Evolutionary conservation across 2,329 filamentous ascomycete genomes (phyloP), one percentile per base, ranked within the genome.

Genomic region (Metarhizium sp.): DNA sequence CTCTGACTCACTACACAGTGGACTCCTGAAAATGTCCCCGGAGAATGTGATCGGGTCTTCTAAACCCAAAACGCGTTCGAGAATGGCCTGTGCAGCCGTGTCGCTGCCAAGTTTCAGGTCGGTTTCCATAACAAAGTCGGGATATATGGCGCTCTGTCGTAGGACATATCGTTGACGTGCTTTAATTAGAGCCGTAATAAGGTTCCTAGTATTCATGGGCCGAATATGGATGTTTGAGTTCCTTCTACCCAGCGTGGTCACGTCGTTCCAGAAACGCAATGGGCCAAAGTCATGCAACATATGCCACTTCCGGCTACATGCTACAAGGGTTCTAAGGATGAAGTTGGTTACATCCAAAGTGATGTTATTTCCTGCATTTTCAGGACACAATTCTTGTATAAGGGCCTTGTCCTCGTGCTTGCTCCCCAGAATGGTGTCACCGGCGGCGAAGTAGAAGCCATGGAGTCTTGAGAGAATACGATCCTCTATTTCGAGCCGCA

Each of bases 1-100:
- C 25, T 60, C 57, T 11, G 13, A 48, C 3, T 55, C 40, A 2
- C 34, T 53, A 43, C 52, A 53, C 4, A 53, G 18, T 13, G 52
- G 52, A 7, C 10, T 48, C 14, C 25, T 53, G 52, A 53, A 53
- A 14, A 48, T 25, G 30, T 53, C 52, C 4, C 52, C 52, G n/a
- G 52, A 53, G 45, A 53, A 53, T 49, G 2, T 14, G 10, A 7
- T 32, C 10, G 45, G 45, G 25, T 53, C 43, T 3, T 42, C 14
- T 13, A 53, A 42, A 14, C 2, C 18, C 20, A 30, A 6, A 11
- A 53, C n/a, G n/a, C 32, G 45, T 18, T 48, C 32, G n/a, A 53
- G 45, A 16, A 53, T 3, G 14, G 18, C 7, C 29, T 53, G 52
- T 32, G 52, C 52, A 16, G 45, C 30, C 16, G 43, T 25, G 34